Base-by-base conservation (phyloP, 495 filamentous ascomycete genomes). In the Trichodelitschia bisporula region DNA sequence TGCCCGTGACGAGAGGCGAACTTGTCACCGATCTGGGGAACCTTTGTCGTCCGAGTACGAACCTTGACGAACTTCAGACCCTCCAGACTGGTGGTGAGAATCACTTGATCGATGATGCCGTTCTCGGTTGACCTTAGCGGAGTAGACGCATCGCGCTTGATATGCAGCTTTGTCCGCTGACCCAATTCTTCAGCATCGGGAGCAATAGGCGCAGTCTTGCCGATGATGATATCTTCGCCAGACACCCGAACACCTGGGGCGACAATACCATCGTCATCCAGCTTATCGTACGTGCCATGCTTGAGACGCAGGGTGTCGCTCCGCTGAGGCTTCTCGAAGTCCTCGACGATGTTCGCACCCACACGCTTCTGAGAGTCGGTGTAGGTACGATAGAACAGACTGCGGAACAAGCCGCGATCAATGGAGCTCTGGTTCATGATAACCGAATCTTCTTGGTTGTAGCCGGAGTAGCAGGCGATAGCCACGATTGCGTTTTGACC, bases 361-460 rank as follows among this genome's bases (percentile, higher is more conserved):
- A 95, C 70, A 30, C 72, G 69, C 59, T 95, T 93, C 55, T 99
- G 86, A 35, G 76, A 75, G 43, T 95, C 86, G 18, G 76, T 82
- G 49, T 99, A 95, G 14, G 83, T 77, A 35, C 89, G 74, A 61
- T 91, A 95, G 61, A 95, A 99, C 12, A 99, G 58, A 68, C 77
- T 89, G 46, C 86, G 71, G 74, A 95, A 95, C 6, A 99, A 58
- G 19, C 86, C 86, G 36, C 86, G 75, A 43, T 99, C 86, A 42
- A 95, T 95, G 40, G 78, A 86, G 55, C 78, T 89, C 52, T 99
- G 89, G 53, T 93, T 99, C 89, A 99, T 93, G 40, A 99, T 89
- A 31, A 99, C 86, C 15, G 86, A 95, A 66, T 99, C 86, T 77
- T 99, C 86, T 50, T 95, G 89, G 49, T 99, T 95, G 62, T 95